Evolutionary conservation across 352 stramenopile species (phyloP).

Genomic region (Pythium biforme): DNA sequence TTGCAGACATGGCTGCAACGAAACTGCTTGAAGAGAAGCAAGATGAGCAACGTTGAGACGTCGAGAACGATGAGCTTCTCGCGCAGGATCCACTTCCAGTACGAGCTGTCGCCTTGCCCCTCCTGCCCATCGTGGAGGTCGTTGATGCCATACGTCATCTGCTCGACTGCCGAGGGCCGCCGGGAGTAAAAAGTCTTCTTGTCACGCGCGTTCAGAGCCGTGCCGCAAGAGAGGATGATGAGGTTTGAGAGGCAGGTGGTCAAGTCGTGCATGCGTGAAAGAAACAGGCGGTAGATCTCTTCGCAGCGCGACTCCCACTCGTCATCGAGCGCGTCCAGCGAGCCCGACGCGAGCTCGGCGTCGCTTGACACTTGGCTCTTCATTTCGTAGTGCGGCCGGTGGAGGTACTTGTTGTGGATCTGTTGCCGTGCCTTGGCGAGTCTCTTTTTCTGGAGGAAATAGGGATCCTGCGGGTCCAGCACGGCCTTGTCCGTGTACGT

Average conservation of each 20-base stretch:
- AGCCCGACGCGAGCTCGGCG: slow-evolving; percentile 39
- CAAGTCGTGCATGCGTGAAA: slow-evolving; percentile 72
- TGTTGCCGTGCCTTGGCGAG: slow-evolving; percentile 56
- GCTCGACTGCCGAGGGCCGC: slow-evolving; percentile 48
- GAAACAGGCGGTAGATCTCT: slow-evolving; percentile 64
- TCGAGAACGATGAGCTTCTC: slow-evolving; percentile 81
- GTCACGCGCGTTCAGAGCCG: slow-evolving; percentile 64
- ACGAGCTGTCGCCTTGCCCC: slow-evolving; percentile 54
- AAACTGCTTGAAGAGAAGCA: slow-evolving; percentile 79
- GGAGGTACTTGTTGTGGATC: slow-evolving; percentile 77
- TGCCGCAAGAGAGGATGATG: slow-evolving; percentile 63
- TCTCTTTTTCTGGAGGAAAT: slow-evolving; percentile 72
- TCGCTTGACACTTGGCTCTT: slow-evolving; percentile 44
- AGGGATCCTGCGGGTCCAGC: slow-evolving; percentile 62
- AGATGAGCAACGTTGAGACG: slow-evolving; percentile 57
- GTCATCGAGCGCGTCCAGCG: slow-evolving; percentile 55
- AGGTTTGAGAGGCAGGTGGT: slow-evolving; percentile 66
- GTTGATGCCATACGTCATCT: slow-evolving; percentile 40
- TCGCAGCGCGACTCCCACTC: slow-evolving; percentile 75
- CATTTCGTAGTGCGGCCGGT: slow-evolving; percentile 61
- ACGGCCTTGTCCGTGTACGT: slow-evolving; percentile 48
- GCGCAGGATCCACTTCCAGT: slow-evolving; percentile 82
- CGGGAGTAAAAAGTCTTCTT: slow-evolving; percentile 82
- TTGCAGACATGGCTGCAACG: slow-evolving; percentile 72
- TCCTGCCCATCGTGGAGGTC: slow-evolving; percentile 45